Conservation (phyloP, 495 filamentous ascomycete species). For the Letharia lupina region DNA sequence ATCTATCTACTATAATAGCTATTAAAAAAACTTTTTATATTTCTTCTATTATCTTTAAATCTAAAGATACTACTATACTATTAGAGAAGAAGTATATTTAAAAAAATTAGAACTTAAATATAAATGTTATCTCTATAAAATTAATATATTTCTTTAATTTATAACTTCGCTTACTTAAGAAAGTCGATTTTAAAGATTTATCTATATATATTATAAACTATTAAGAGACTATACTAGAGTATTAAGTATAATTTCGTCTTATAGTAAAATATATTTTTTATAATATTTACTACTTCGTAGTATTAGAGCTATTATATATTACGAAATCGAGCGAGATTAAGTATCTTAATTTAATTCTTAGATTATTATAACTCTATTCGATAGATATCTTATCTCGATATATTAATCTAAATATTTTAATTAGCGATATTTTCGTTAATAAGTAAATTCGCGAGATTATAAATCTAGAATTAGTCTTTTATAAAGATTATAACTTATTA, state of each 20-base stretch:
- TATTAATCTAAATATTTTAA: not conserved
- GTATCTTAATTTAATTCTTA: not conserved
- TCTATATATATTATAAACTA: not conserved
- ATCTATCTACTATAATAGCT: too few species aligned
- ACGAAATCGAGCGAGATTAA: accelerated
- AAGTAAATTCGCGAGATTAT: not conserved
- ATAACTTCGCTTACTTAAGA: not conserved
- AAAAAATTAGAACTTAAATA: not conserved
- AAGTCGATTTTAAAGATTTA: not conserved
- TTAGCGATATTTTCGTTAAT: not conserved
- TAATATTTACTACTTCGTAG: not conserved
- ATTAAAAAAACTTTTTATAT: too few species aligned
- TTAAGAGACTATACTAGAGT: not conserved
- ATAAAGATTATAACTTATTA: not conserved
- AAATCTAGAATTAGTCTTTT: not conserved
- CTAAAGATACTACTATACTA: too few species aligned
- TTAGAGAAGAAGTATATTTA: too few species aligned
- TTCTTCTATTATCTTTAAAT: too few species aligned
- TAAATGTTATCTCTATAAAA: not conserved
- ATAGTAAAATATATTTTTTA: not conserved
- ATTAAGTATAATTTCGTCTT: not conserved
- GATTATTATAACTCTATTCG: not conserved
- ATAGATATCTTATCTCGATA: not conserved
- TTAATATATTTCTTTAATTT: too few species aligned
- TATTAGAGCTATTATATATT: too few species aligned